Percentiles rank a stretch among this genome's conserved stretches.
phyloP scores from a whole-genome alignment of 2,329 filamentous ascomycete species.

The Monosporascus sp. region DNA sequence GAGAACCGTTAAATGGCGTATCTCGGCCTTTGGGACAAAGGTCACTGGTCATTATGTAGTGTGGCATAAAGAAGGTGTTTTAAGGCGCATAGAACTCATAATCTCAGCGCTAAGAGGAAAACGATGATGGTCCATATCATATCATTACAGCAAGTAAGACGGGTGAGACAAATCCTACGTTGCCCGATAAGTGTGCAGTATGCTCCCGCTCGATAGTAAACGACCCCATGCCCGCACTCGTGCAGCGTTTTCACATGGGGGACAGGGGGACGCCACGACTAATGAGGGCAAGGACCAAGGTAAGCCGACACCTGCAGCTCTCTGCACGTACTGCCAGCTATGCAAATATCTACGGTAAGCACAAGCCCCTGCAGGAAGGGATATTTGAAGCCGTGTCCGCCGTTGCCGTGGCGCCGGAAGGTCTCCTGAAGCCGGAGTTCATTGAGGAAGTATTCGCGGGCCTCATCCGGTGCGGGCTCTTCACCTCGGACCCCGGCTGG shows the following conservation, averaged over 20 bases:
- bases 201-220: neutral
- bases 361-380: neutral
- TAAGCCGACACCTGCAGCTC: neutral
- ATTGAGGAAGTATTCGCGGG: neutral
- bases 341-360: neutral
- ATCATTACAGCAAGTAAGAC: neutral
- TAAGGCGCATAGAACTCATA: no score
- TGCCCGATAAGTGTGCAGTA: neutral
- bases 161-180: neutral
- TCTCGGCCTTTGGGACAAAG: no score
- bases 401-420: neutral
- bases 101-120: neutral
- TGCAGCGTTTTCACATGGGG: neutral
- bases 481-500: neutral
- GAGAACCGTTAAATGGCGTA: no score
- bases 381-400: neutral
- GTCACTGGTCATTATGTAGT: no score
- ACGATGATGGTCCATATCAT: neutral
- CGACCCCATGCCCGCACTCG: neutral
- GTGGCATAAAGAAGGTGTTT: no score
- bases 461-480: neutral
- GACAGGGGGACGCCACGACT: neutral
- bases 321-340: neutral
- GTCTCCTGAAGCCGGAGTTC: neutral
- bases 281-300: neutral